Base-by-base conservation (phyloP, 441 rosid genomes). In the Erodium chrysanthum region DNA sequence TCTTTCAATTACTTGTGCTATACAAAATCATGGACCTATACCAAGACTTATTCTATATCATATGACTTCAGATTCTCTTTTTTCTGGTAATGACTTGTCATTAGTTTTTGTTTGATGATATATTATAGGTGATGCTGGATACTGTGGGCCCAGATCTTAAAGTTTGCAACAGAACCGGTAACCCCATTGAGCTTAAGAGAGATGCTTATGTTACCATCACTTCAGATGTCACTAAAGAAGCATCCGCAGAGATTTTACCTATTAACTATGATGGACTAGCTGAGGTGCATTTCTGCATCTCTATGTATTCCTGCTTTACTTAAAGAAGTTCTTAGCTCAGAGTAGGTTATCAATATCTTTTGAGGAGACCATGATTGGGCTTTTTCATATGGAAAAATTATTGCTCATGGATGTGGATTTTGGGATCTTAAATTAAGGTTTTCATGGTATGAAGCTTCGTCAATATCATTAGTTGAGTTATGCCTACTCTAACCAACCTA, bases 81-180 rank as follows among this genome's bases (percentile, higher is more conserved):
- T 14, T 59, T 40, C n/a, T 68, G 66, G 61, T 33, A 20, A 29
- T 68, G 46, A 5, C 50, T 25, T 37, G 20, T 56, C 71, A 63
- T 5, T 12, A 6, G 9, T 58, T 37, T 17, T 5, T 56, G 25
- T 14, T 64, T 33, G 31, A 66, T 61, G 12, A 33, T 21, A 29
- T 46, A 7, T 52, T 44, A 37, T 70, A 74, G 77, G 62, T 74
- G 22, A 74, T 74, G 73, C 67, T 74, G 73, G 77, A 74, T 25
- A 74, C 77, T 5, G 71, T 67, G 1, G 77, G 77, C 35, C 77
- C 77, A 18, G 77, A 74, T 64, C 73, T 74, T 66, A 72, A 70
- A 66, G 73, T 74, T 48, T 65, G 62, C 69, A 74, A 74, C 70
- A 23, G 50, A 42, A 58, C 67, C 25, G 77, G 77, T 6, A 60